Base-by-base conservation (phyloP, 108 stramenopile genomes). In the Tribonema minus region DNA sequence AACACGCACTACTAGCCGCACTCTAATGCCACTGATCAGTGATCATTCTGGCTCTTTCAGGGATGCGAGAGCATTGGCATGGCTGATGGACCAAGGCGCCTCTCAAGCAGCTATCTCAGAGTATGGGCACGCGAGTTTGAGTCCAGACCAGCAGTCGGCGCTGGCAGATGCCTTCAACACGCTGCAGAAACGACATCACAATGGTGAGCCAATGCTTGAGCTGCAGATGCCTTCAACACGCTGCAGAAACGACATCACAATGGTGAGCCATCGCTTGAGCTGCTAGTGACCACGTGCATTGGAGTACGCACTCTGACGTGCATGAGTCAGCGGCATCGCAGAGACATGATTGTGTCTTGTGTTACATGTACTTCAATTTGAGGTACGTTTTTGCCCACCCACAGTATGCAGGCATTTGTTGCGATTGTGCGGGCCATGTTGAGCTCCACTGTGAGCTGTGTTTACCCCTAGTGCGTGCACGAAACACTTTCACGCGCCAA, bases 101-200 rank as follows among this genome's bases (percentile, higher is more conserved):
- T 92, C 90, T 82, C 94, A 95, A 77, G 79, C 89, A 27, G 95
- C 92, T 12, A 93, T 96, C 81, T 93, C 95, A 7, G 95, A 96
- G 82, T 68, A 65, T 34, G 33, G 74, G 31, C 62, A 35, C n/a
- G 37, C 64, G 23, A 85, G 89, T 2, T 80, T 94, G 36, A 87
- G 84, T 71, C 74, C 61, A 3, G 91, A 92, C 64, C 93, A 94
- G 66, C 92, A 92, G 73, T 67, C 83, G 25, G 91, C 92, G 4
- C 80, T 94, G 71, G 91, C 93, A 32, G 89, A 91, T 66, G 89
- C 92, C 4, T 84, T 92, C 58, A 84, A 89, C 60, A 90, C 90
- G 46, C 76, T 89, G n/a, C 91, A 92, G 25, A 54, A 54, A 54
- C 46, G 46, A 54, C 15, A 15, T 9, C 46, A 54, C 46, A 54